Evolutionary conservation across 2,329 filamentous ascomycete species (phyloP).

Genomic region (Arthrobotrys conoides): DNA sequence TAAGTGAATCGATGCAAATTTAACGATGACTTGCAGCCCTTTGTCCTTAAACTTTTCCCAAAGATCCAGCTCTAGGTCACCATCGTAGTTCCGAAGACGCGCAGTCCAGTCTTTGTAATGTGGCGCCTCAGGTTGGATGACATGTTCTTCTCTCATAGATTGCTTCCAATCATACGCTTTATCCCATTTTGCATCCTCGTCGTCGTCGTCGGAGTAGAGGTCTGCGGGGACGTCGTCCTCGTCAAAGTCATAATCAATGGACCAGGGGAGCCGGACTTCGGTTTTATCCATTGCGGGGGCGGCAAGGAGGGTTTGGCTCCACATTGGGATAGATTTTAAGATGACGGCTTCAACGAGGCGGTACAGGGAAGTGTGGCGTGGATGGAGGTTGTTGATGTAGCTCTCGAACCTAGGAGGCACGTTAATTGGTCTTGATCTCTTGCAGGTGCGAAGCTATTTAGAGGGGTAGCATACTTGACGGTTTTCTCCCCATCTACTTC

Average conservation of each 20-base stretch:
- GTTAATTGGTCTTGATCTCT: constrained; percentile 35
- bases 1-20: constrained; percentile 74
- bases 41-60: constrained; percentile 64
- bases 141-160: constrained; percentile 34
- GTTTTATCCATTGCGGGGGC: constrained; percentile 60
- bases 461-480: constrained; percentile 54
- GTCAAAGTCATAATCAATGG: constrained; percentile 65
- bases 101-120: constrained; percentile 62
- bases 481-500: constrained; percentile 11
- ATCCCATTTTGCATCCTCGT: constrained; percentile 40
- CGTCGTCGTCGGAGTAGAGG: constrained; percentile 30
- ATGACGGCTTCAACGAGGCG: constrained; percentile 67
- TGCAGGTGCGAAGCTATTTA: too few relatives aligned
- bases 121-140: constrained; percentile 58
- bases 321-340: constrained; percentile 65
- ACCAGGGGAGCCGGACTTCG: constrained; percentile 54
- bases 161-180: constrained; percentile 58
- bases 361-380: constrained; percentile 66
- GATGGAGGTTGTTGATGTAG: constrained; percentile 70
- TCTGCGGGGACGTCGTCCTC: constrained; percentile 44
- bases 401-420: constrained; percentile 65
- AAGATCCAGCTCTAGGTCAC: neutral
- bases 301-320: constrained; percentile 64
- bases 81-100: neutral
- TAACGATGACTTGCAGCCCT: constrained; percentile 76